A percentile compares a stretch with the other conserved stretches of the same genome.
These are phyloP conservation scores for Cordyceps cateniannulata DNA, from an alignment of 2,329 filamentous ascomycete genomes.

Conservation along the genomic window DNA sequence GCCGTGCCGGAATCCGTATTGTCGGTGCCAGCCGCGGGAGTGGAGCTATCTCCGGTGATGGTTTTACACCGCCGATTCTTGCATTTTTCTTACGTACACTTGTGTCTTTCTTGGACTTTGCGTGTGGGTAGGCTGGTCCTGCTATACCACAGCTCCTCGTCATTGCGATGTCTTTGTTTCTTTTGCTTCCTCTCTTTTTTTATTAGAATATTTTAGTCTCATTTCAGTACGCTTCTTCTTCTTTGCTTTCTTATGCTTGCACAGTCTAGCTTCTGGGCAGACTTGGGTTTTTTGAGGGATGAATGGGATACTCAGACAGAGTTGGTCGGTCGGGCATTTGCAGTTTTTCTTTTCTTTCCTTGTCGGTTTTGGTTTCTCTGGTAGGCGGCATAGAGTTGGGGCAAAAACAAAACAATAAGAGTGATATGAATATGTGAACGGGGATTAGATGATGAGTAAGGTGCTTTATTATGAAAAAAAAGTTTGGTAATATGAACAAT, in stretches of 20 bases:
- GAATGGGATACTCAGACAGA: neutral
- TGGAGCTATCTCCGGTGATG: neutral
- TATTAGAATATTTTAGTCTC: slow-evolving; percentile 17
- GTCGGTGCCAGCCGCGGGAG: slow-evolving; percentile 5
- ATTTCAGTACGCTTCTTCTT: slow-evolving; percentile 19
- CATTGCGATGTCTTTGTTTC: neutral
- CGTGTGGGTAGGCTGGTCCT: neutral
- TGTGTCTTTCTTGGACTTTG: neutral
- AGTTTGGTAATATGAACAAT: neutral
- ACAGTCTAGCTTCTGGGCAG: too few species aligned
- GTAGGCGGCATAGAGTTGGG: neutral
- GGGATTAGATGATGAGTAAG: slow-evolving; percentile 2
- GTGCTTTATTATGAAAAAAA: neutral
- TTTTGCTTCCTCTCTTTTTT: neutral
- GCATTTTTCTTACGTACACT: slow-evolving; percentile 6
- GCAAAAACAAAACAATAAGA: neutral
- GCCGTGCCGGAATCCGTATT: neutral
- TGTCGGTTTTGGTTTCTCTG: neutral
- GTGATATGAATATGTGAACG: slow-evolving; percentile 12
- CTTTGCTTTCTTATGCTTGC: slow-evolving; percentile 15
- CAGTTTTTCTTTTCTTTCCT: neutral
- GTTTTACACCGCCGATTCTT: neutral
- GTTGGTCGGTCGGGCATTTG: neutral
- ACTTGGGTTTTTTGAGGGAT: neutral
- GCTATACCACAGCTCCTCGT: neutral